Evolutionary conservation across 139 green algal species (phyloP).

Genomic region (Coelastrella sp.): DNA sequence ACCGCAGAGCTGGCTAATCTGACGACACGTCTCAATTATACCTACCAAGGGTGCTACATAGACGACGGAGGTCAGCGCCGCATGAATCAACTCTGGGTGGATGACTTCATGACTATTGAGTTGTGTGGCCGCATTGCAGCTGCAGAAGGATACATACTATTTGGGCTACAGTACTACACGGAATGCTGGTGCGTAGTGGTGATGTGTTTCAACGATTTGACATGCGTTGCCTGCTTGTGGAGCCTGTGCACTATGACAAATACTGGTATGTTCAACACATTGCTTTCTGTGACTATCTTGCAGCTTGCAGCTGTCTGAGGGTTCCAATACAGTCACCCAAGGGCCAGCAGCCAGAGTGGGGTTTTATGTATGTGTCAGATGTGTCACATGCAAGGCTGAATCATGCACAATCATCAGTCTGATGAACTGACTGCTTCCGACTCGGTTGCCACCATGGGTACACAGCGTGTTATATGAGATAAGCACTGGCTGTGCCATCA

Average conservation of each 20-base stretch:
- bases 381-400: no score
- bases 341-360: no score
- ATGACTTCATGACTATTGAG: background rate
- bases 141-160: background rate
- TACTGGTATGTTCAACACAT: background rate
- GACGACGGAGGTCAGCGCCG: background rate
- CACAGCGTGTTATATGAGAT: no score
- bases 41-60: background rate
- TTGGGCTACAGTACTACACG: background rate
- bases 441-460: no score
- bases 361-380: no score
- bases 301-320: background rate
- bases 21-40: background rate
- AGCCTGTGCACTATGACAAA: background rate
- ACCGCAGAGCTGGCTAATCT: no score
- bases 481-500: no score
- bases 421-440: no score
- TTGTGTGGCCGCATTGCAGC: background rate
- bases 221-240: background rate
- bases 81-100: background rate
- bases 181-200: background rate
- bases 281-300: background rate
- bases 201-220: background rate
- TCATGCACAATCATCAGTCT: no score
- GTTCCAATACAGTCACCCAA: no score